phyloP scores from a whole-genome alignment of 2,329 filamentous ascomycete species.

The Achaetomium macrosporum region DNA sequence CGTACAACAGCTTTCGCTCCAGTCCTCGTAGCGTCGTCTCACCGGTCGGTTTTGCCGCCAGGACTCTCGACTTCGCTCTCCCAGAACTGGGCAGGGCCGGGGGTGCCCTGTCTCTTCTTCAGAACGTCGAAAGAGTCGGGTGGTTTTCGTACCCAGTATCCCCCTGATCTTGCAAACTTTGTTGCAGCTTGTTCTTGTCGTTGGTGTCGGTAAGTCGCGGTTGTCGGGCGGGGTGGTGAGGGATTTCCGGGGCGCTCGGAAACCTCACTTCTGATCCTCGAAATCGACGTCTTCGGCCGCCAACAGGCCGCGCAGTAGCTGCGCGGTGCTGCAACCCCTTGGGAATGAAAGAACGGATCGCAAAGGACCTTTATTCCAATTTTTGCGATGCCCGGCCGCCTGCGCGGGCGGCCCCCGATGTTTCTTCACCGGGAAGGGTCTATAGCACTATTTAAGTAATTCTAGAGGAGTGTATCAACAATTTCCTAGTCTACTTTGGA shows the following conservation, averaged over 20 bases:
- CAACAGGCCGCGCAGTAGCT: neutral
- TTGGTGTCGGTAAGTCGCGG: neutral
- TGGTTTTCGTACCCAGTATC: slow-evolving; percentile 1
- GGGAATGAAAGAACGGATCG: neutral
- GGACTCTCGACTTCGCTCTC: neutral
- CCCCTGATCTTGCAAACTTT: neutral
- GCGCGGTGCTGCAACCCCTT: neutral
- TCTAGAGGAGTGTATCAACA: slow-evolving; percentile 1
- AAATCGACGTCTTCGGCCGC: neutral
- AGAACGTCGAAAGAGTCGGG: slow-evolving; percentile 3
- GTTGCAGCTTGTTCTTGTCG: neutral
- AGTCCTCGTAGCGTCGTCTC: neutral
- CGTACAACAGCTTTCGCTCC: neutral
- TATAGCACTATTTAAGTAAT: neutral
- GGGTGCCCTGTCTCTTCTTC: slow-evolving; percentile 1
- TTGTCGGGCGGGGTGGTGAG: neutral
- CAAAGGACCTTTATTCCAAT: neutral
- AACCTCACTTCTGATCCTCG: neutral
- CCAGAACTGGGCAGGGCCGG: neutral
- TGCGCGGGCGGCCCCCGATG: slow-evolving; percentile 1
- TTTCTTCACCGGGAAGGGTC: slow-evolving; percentile 1
- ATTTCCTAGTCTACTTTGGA: slow-evolving; percentile 7
- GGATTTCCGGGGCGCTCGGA: neutral
- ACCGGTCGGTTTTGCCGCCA: neutral
- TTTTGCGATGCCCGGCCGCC: slow-evolving; percentile 1